phyloP scores from a whole-genome alignment of 768 basidiomycete species.

The Boletus barrowsii region DNA sequence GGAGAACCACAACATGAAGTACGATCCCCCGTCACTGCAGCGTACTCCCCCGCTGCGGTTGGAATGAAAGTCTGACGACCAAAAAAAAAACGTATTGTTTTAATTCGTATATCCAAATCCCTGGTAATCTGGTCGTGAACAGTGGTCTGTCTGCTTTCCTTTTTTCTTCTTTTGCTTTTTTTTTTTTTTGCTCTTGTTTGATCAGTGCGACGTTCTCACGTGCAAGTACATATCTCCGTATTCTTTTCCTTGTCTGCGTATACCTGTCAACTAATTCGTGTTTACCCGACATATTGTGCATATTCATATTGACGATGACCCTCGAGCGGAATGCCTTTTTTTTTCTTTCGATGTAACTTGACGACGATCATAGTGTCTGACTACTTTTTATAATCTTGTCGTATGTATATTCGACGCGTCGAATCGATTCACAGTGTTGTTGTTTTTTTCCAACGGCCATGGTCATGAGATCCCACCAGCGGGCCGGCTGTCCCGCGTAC shows the following conservation, averaged over 20 bases:
- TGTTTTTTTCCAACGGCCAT: no score
- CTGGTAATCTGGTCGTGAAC: constrained; percentile 27
- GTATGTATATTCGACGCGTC: neutral
- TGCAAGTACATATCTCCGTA: constrained; percentile 12
- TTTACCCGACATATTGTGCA: constrained; percentile 18
- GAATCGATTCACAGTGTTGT: no score
- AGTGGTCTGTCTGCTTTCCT: constrained; percentile 13
- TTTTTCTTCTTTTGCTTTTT: neutral
- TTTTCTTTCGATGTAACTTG: neutral
- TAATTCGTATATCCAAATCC: constrained; percentile 25
- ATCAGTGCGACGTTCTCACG: constrained; percentile 1
- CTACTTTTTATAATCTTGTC: neutral
- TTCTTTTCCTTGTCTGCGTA: constrained; percentile 12
- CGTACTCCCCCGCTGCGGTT: constrained; percentile 45
- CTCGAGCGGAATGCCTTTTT: neutral
- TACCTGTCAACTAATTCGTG: constrained; percentile 24
- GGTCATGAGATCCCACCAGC: neutral
- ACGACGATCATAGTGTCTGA: neutral
- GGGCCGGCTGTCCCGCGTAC: neutral
- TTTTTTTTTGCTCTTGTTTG: constrained; percentile 1
- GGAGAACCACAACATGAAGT: constrained; percentile 39
- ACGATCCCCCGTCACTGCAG: constrained; percentile 42
- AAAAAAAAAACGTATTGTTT: constrained; percentile 1
- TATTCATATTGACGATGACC: constrained; percentile 13
- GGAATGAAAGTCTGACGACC: constrained; percentile 44